Conservation (phyloP, 306 rosid genomes). For the Crotalaria pallida region DNA sequence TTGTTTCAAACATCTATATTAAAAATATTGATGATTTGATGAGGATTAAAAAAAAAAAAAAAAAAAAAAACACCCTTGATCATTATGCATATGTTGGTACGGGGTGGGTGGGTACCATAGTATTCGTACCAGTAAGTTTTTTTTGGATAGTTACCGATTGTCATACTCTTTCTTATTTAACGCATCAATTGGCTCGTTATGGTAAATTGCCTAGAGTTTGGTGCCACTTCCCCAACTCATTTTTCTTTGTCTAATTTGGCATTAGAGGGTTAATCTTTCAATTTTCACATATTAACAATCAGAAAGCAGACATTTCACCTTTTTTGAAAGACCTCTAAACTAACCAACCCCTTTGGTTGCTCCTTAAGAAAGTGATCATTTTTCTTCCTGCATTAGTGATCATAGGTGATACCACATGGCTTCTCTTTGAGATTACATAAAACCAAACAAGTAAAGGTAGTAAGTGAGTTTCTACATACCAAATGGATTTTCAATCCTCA, state of each 20-base stretch:
- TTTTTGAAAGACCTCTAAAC: constrained; percentile 46
- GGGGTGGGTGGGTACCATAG: no score
- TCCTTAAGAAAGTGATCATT: constrained; percentile 39
- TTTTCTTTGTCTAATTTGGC: constrained; percentile 12
- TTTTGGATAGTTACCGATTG: no score
- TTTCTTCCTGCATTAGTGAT: not conserved
- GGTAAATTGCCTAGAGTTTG: constrained; percentile 29
- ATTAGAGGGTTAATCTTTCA: constrained; percentile 39
- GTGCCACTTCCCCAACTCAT: constrained; percentile 19
- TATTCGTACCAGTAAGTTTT: no score
- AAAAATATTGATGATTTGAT: no score
- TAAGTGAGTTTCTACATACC: not conserved
- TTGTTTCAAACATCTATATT: no score
- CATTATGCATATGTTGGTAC: no score
- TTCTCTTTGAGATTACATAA: not conserved
- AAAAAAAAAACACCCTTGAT: no score
- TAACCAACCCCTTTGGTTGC: constrained; percentile 45
- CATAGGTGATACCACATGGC: not conserved
- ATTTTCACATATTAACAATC: constrained; percentile 22
- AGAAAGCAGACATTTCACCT: constrained; percentile 55
- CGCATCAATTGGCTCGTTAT: constrained; percentile 18
- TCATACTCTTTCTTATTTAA: no score
- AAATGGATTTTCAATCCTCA: constrained; percentile 50
- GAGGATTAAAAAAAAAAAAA: no score
- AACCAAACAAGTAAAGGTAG: not conserved